Conservation (phyloP, 805 yeast species). For the Maudiozyma saulgeensis region DNA sequence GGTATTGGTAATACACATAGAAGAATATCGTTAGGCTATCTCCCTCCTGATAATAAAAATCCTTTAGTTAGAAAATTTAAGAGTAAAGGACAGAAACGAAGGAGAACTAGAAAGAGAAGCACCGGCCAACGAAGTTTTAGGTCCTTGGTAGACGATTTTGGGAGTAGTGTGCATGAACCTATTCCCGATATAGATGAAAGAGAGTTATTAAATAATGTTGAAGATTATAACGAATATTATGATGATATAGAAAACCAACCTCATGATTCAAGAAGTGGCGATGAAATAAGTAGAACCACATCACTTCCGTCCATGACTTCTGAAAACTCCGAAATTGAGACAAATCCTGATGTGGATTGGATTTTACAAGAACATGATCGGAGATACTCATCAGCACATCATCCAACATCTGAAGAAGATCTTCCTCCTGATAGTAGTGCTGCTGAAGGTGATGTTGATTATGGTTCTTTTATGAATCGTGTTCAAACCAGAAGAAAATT, state of each 20-base stretch:
- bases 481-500: constrained; percentile 15
- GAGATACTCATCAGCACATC: constrained; percentile 27
- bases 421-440: constrained; percentile 8
- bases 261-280: constrained; percentile 18
- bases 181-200: constrained; percentile 13
- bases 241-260: constrained; percentile 3
- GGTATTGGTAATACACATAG: constrained; percentile 35
- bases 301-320: constrained; percentile 34
- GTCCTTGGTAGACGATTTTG: constrained; percentile 33
- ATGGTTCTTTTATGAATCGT: constrained; percentile 26
- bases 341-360: constrained; percentile 33
- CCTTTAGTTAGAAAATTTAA: constrained; percentile 30
- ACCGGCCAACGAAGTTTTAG: constrained; percentile 33
- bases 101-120: constrained; percentile 18
- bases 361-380: constrained; percentile 33
- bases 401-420: constrained; percentile 19
- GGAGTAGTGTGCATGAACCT: constrained; percentile 21
- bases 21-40: constrained; percentile 31
- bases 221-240: constrained; percentile 18
- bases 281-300: constrained; percentile 32
- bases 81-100: constrained; percentile 20
- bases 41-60: constrained; percentile 35
- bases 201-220: constrained; percentile 6
- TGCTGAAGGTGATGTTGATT: constrained; percentile 18
- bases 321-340: constrained; percentile 22